Conservation (phyloP, 179 eudicot species). For the Camellia oleifera region DNA sequence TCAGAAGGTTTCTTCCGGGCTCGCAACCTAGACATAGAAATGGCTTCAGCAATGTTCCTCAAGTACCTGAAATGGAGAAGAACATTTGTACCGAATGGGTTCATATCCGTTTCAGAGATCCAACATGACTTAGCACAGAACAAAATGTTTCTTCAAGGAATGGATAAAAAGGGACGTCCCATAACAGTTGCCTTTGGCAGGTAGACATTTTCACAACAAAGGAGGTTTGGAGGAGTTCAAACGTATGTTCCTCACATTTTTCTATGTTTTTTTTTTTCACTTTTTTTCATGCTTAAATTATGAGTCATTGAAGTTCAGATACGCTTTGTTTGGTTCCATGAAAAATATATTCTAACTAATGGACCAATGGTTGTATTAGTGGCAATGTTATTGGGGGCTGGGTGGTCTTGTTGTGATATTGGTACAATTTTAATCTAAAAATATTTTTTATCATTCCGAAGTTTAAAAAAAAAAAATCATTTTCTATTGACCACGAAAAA, state of each 20-base stretch:
- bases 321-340: no score
- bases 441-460: no score
- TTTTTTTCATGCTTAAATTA: not conserved
- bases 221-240: slow-evolving; percentile 69
- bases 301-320: not conserved
- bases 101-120: slow-evolving; percentile 48
- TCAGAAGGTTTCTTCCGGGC: slow-evolving; percentile 85
- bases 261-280: not conserved
- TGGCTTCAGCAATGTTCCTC: slow-evolving; percentile 52
- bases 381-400: no score
- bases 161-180: slow-evolving; percentile 59
- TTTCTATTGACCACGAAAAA: no score
- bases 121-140: slow-evolving; percentile 56
- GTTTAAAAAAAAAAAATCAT: no score
- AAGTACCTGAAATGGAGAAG: slow-evolving; percentile 69
- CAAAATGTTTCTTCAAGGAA: slow-evolving; percentile 57
- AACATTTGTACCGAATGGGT: slow-evolving; percentile 51
- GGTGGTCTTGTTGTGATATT: no score
- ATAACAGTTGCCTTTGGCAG: slow-evolving; percentile 39
- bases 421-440: no score
- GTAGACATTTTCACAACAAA: slow-evolving; percentile 43
- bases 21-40: slow-evolving; percentile 70
- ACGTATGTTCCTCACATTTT: slow-evolving; percentile 25
- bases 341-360: no score
- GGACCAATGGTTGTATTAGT: no score